A percentile compares a stretch with the other conserved stretches of the same genome.
Conservation (phyloP, 106 monocot genomes). For the Phalaenopsis aphrodite region DNA sequence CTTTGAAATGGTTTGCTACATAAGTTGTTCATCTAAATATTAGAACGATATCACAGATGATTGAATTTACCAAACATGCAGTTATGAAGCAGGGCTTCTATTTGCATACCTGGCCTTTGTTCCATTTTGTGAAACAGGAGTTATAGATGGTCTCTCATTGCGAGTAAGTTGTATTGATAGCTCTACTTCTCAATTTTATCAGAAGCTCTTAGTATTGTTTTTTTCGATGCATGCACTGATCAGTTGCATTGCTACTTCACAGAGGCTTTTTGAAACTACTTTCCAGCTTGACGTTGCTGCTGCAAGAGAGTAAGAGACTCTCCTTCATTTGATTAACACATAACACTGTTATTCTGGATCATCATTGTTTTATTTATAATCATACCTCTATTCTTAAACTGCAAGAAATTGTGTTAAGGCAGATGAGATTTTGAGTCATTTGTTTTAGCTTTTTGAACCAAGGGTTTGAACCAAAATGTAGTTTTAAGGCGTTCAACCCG, state of each 20-base stretch:
- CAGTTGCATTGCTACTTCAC: constrained; percentile 10
- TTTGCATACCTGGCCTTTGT: constrained; percentile 90
- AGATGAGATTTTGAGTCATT: too few species aligned
- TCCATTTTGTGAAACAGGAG: constrained; percentile 84
- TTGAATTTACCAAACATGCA: constrained; percentile 14
- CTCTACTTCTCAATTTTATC: not conserved
- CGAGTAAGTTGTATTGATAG: constrained; percentile 40
- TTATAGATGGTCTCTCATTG: constrained; percentile 80
- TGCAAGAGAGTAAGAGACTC: constrained; percentile 76
- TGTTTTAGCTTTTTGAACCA: too few species aligned
- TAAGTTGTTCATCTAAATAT: too few species aligned
- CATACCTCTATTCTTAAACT: too few species aligned
- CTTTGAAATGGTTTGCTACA: not conserved
- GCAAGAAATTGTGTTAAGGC: too few species aligned
- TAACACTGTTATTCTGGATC: not conserved
- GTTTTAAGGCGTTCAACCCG: too few species aligned
- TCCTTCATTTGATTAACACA: too few species aligned
- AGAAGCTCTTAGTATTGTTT: not conserved
- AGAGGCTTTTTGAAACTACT: constrained; percentile 92
- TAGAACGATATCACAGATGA: too few species aligned
- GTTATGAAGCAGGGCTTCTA: constrained; percentile 93
- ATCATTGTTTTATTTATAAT: not conserved
- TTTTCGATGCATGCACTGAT: not conserved
- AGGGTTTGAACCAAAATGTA: too few species aligned
- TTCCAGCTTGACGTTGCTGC: constrained; percentile 85